Conservation (phyloP, 805 yeast species). For the Teunomyces stri region DNA sequence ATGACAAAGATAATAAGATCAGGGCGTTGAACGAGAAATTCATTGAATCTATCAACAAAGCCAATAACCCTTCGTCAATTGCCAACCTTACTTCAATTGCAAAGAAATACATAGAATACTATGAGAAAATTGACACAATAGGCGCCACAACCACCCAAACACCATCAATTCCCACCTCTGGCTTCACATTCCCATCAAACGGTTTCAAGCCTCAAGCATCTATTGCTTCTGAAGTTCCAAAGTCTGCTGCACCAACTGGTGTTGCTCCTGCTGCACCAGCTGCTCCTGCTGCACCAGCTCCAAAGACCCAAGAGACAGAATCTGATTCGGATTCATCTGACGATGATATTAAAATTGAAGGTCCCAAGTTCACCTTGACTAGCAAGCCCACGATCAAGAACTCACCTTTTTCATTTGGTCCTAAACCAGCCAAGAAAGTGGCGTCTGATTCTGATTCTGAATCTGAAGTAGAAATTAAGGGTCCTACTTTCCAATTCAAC, state of each 20-base stretch:
- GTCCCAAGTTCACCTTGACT: slow-evolving; percentile 35
- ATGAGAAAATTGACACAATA: slow-evolving; percentile 30
- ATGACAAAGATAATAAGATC: slow-evolving; percentile 45
- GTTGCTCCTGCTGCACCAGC: background rate
- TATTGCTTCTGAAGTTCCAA: background rate
- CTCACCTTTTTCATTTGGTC: slow-evolving; percentile 38
- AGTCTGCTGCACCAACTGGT: slow-evolving; percentile 1
- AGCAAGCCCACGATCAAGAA: slow-evolving; percentile 28
- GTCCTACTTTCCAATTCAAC: slow-evolving; percentile 60
- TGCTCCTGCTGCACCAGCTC: slow-evolving; percentile 2
- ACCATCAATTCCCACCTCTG: background rate
- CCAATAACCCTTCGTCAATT: slow-evolving; percentile 43
- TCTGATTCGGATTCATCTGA: slow-evolving; percentile 23
- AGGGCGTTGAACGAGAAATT: slow-evolving; percentile 68
- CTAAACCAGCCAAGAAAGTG: slow-evolving; percentile 23
- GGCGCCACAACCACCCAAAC: slow-evolving; percentile 4
- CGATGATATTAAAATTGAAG: slow-evolving; percentile 29
- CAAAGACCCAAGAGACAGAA: background rate
- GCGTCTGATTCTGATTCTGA: slow-evolving; percentile 52
- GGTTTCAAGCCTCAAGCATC: background rate
- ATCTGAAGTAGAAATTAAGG: slow-evolving; percentile 65
- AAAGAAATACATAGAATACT: slow-evolving; percentile 57
- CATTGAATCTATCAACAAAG: slow-evolving; percentile 43
- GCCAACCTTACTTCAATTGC: slow-evolving; percentile 56
- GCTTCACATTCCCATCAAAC: slow-evolving; percentile 1